These are phyloP conservation scores for Kewa caespitosa DNA, from an alignment of 179 eudicot species.

Conservation along the genomic window DNA sequence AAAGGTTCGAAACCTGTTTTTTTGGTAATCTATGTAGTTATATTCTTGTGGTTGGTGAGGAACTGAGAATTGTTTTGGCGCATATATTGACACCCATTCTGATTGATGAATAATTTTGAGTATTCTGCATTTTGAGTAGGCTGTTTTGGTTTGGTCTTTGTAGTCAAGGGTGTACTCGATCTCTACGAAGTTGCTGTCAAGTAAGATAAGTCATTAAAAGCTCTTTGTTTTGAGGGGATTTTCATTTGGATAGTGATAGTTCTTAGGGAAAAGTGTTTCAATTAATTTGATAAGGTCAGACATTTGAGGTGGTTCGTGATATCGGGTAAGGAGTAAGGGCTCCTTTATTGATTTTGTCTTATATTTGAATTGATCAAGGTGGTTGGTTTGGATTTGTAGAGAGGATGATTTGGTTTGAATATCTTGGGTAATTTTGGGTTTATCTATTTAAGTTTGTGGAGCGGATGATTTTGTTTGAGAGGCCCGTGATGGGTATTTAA, in stretches of 20 bases:
- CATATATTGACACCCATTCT: not conserved
- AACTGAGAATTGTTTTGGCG: not conserved
- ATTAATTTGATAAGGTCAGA: not conserved
- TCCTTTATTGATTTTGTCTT: no score
- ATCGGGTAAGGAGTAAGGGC: not conserved
- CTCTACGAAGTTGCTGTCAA: not conserved
- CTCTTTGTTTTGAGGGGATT: not conserved
- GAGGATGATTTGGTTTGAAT: no score
- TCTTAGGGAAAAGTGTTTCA: not conserved
- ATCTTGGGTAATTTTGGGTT: no score
- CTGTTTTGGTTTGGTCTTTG: no score
- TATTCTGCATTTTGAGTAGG: not conserved
- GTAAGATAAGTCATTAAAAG: not conserved
- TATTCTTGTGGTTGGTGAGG: not conserved
- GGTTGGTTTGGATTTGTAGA: no score
- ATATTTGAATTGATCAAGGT: no score
- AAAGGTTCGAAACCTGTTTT: not conserved
- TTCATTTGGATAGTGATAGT: not conserved
- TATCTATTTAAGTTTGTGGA: no score
- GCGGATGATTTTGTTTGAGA: no score
- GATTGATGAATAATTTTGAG: not conserved
- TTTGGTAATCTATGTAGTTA: not conserved
- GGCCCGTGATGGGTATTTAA: no score
- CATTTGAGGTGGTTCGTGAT: not conserved
- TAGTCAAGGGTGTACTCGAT: not conserved